phyloP scores from a whole-genome alignment of 2,329 filamentous ascomycete species.

The Penicillium sp. region DNA sequence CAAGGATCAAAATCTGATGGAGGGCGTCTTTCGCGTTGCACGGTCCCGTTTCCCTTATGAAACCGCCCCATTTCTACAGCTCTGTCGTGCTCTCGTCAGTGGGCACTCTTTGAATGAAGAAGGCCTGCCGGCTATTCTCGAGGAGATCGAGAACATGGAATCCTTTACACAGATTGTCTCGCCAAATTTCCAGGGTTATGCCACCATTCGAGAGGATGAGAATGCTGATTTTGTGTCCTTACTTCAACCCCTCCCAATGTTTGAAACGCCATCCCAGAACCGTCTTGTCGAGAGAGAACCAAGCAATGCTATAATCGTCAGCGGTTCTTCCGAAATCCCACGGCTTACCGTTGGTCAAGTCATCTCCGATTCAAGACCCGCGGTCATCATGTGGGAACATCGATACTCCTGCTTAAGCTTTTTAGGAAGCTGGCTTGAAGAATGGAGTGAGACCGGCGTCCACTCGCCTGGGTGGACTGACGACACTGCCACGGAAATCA shows the following conservation, averaged over 20 bases:
- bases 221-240: conserved; percentile 78
- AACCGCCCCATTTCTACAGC: conserved; percentile 71
- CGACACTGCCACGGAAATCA: conserved; percentile 69
- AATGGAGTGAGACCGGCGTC: conserved; percentile 49
- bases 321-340: conserved; percentile 40
- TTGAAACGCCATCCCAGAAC: conserved; percentile 32
- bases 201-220: conserved; percentile 79
- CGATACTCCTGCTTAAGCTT: conserved; percentile 77
- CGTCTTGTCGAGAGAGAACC: conserved; percentile 23
- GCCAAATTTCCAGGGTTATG: conserved; percentile 68
- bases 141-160: conserved; percentile 67
- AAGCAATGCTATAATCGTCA: conserved; percentile 38
- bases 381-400: conserved; percentile 72
- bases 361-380: conserved; percentile 72
- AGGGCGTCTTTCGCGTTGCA: conserved; percentile 64
- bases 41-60: conserved; percentile 82
- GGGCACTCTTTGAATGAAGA: conserved; percentile 47
- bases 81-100: conserved; percentile 65
- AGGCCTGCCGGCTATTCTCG: conserved; percentile 56
- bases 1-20: conserved; percentile 58
- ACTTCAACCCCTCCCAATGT: conserved; percentile 54
- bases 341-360: conserved; percentile 54
- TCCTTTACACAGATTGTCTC: conserved; percentile 79
- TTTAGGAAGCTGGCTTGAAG: conserved; percentile 66
- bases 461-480: conserved; percentile 55